Evolutionary conservation across 1,284 basidiomycete genomes (phyloP), one percentile per base, ranked within the genome.

Genomic region (Leccinum fallax): DNA sequence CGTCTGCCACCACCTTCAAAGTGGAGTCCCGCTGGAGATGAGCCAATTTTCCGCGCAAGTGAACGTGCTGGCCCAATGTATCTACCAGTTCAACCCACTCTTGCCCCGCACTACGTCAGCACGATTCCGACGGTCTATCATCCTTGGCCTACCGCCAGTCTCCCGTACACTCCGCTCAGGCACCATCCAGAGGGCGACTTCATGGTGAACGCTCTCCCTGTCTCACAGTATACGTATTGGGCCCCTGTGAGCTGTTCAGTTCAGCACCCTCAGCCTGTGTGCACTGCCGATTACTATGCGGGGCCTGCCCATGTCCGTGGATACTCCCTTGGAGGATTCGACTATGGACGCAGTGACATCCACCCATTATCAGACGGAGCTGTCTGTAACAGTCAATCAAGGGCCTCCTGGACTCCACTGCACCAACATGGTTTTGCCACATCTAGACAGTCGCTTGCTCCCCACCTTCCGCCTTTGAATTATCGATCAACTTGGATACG

Each of bases 21-120:
- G 72, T 93, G 90, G 90, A 90, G 88, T 69, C 90, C 90, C 55
- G 83, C 85, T 10, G 88, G 81, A 15, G 90, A 92, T 68, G 89
- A 90, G 66, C 89, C 88, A 24, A 84, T 92, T 61, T 74, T 83
- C 49, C 83, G 84, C 48, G 79, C 82, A 59, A 76, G 77, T 56
- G 82, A 79, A 66, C 80, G 84, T 58, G 71, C 72, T 51, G 83
- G 77, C 61, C 82, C 82, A 2, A 82, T 85, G 52, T 90, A 90
- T 63, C 77, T 88, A 52, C 86, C 89, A 15, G 85, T 88, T 26
- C 89, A 87, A 64, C 81, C 89, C 36, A 66, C 81, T 9, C 70
- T 79, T 48, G 72, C 63, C 38, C 48, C 71, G 2, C 74, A 62
- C 11, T 75, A 67, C 54, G 53, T 64, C 53, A 65, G 74, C 16